phyloP scores from a whole-genome alignment of 1,139 yeast species.

The Hyphopichia fennica region DNA sequence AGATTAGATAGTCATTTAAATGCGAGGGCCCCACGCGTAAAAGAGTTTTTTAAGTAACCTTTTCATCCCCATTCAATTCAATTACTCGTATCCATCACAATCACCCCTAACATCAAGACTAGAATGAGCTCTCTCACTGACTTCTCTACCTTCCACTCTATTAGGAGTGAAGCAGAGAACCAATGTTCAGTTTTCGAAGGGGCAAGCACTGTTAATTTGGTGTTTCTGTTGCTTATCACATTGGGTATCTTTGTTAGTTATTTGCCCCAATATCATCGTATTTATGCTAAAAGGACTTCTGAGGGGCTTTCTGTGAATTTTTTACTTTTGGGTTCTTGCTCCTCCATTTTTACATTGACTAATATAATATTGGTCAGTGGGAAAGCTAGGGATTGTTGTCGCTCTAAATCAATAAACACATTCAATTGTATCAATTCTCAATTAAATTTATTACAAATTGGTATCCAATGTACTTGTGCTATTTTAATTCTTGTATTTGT shows the following conservation, averaged over 20 bases:
- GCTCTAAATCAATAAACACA: constrained; percentile 32
- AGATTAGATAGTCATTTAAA: too few relatives aligned
- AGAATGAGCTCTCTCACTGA: not conserved
- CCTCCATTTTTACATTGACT: constrained; percentile 68
- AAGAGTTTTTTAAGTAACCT: too few relatives aligned
- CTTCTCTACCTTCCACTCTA: not conserved
- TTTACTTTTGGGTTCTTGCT: constrained; percentile 68
- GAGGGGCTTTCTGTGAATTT: constrained; percentile 81
- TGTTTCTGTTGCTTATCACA: constrained; percentile 54
- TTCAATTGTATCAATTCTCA: constrained; percentile 73
- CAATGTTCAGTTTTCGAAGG: constrained; percentile 44
- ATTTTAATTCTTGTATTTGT: constrained; percentile 58
- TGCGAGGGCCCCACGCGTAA: too few relatives aligned
- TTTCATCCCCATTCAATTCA: too few relatives aligned
- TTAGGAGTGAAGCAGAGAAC: not conserved
- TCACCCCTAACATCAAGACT: too few relatives aligned
- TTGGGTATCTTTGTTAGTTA: constrained; percentile 74
- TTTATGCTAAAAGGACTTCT: constrained; percentile 59
- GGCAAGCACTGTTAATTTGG: constrained; percentile 48
- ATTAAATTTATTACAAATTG: constrained; percentile 68
- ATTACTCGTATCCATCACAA: too few relatives aligned
- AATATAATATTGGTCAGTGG: constrained; percentile 65
- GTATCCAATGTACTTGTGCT: constrained; percentile 67
- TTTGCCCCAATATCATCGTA: constrained; percentile 71
- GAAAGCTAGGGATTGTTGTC: constrained; percentile 56